Conservation (phyloP, 257 asterid genomes). For the Nicotiana undulata region DNA sequence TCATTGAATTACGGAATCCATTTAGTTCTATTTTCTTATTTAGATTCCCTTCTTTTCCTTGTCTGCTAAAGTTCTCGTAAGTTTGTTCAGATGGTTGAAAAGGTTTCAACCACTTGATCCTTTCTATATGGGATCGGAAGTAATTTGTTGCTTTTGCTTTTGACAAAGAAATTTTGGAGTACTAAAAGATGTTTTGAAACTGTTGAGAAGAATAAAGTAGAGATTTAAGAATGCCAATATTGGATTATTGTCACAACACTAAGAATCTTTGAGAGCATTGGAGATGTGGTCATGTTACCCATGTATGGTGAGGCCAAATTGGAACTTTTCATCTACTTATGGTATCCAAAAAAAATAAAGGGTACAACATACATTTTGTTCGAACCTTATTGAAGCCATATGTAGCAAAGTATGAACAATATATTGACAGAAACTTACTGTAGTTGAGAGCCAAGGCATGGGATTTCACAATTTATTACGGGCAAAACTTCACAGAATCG, state of each 20-base stretch:
- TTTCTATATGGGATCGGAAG: no score
- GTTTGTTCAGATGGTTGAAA: neutral
- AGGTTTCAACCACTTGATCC: neutral
- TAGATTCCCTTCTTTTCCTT: no score
- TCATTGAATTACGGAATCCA: no score
- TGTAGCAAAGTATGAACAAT: conserved; percentile 50
- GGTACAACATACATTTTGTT: conserved; percentile 66
- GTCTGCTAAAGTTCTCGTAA: neutral
- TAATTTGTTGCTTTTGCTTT: no score
- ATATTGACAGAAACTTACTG: conserved; percentile 49
- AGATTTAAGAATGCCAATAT: no score
- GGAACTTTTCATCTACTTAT: conserved; percentile 80
- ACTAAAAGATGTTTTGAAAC: conserved; percentile 61
- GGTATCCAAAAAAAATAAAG: conserved; percentile 66
- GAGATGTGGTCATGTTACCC: conserved; percentile 69
- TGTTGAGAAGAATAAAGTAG: no score
- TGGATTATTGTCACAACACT: no score
- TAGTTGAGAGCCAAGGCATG: conserved; percentile 65
- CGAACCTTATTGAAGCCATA: conserved; percentile 57
- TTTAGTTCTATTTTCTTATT: no score
- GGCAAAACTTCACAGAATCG: conserved; percentile 69
- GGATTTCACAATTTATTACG: no score
- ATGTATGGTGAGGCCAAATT: conserved; percentile 82
- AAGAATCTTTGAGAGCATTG: conserved; percentile 54
- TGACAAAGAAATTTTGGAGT: neutral